Base-by-base conservation (phyloP, 768 basidiomycete species). In the Kwoniella sp. region DNA sequence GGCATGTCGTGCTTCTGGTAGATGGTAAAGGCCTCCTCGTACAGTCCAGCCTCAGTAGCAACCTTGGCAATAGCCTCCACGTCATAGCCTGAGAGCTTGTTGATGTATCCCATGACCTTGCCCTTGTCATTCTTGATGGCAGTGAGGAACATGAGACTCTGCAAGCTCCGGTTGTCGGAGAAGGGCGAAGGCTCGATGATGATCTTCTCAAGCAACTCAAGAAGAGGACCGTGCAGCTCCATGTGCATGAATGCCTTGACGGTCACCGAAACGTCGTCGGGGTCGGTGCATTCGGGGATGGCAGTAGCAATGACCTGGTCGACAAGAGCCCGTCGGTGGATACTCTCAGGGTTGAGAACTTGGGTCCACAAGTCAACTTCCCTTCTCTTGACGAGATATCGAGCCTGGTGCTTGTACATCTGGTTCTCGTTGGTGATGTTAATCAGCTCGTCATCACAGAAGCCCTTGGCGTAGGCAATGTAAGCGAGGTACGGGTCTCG, bases 371-470 rank as follows among this genome's bases (percentile, higher is more conserved):
- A 83, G 56, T 98, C 95, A 14, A 87, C 83, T 57, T 89, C 84
- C 57, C 95, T 88, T 63, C 95, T 85, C 76, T 92, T 95, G 70
- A 96, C 88, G 52, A 99, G 83, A 76, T 99, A 99, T 25, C 95
- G 86, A 46, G 95, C 89, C 76, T 98, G 95, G 68, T 99, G 93
- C 77, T 98, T 99, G 82, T 92, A 99, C 95, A 99, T 99, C 11
- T 91, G 85, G 78, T 99, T 99, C 61, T 93, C 92, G 71, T 98
- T 98, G 41, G 95, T 98, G 73, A 99, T 93, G 19, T 83, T 75
- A 69, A 99, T 92, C 54, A 99, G 82, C 75, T 99, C 95, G 5
- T 98, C 90, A 60, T 99, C 95, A 71, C 95, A 99, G 76, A 96
- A 87, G 51, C 95, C 95, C 73, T 98, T 98, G 31, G 95, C 95